A percentile compares a stretch with the other conserved stretches of the same genome.
Conservation (phyloP, 2,329 filamentous ascomycete genomes). For the Diaporthe ampelina region DNA sequence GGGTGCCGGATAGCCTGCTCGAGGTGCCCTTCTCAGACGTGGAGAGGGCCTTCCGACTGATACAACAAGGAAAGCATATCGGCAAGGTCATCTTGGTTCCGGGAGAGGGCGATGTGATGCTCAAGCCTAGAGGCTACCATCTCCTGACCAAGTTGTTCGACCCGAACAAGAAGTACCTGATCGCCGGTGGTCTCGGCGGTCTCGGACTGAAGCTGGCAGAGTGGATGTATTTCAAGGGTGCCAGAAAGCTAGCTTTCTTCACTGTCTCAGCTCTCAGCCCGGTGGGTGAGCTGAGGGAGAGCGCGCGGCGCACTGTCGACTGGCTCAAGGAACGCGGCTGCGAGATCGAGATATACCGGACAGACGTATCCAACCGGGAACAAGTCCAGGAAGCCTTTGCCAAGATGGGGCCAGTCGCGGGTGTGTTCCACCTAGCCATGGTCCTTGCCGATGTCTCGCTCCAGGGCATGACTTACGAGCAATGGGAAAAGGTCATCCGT, state of each 20-base stretch:
- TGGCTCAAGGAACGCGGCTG: constrained; percentile 5
- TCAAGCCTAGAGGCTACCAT: not conserved
- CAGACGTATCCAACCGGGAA: constrained; percentile 9
- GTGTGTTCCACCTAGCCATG: constrained; percentile 36
- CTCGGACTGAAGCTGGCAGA: constrained; percentile 21
- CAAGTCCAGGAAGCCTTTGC: constrained; percentile 1
- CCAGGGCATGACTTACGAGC: constrained; percentile 12
- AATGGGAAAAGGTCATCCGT: constrained; percentile 17
- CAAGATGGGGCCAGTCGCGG: constrained; percentile 19
- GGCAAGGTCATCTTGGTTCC: constrained; percentile 56
- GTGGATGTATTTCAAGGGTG: constrained; percentile 33
- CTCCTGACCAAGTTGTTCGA: constrained; percentile 14
- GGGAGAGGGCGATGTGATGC: not conserved
- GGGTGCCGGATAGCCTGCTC: not conserved
- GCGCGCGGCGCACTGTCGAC: not conserved
- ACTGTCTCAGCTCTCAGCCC: constrained; percentile 20
- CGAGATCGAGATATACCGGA: constrained; percentile 17
- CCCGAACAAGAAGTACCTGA: constrained; percentile 16
- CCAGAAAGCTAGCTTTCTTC: constrained; percentile 17
- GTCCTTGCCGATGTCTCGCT: constrained; percentile 26
- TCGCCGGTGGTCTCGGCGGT: constrained; percentile 26
- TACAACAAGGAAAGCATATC: constrained; percentile 57
- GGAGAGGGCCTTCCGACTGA: constrained; percentile 49
- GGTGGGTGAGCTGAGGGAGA: not conserved
- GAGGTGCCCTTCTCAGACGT: constrained; percentile 14